Base-by-base conservation (phyloP, 2,329 filamentous ascomycete genomes). In the Gaeumannomyces sp. region DNA sequence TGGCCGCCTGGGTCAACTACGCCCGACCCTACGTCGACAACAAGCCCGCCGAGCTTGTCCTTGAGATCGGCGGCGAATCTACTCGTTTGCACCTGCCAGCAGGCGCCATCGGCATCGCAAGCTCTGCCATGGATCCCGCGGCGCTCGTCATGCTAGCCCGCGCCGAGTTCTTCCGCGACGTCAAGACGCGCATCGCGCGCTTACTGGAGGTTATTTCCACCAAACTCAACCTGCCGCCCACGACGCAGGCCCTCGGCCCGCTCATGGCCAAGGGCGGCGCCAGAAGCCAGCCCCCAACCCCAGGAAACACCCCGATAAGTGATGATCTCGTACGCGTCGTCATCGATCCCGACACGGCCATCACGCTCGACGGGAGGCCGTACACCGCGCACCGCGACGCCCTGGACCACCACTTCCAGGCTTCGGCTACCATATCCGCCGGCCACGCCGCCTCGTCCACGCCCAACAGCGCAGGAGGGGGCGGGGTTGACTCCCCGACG, bases 21-120 rank as follows among this genome's bases (percentile, higher is more conserved):
- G 86, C 91, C 19, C 87, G 94, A 7, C 94, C 94, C 0, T 96
- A 89, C 71, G 87, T 92, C n/a, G 93, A 97, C 74, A 87, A 91
- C 64, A 81, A 81, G 28, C 77, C 89, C 0, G 82, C 86, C 66
- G 90, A 93, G 73, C 82, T 97, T 28, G 82, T 98, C 31, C 78
- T 97, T 2, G 92, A 98, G 74, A 89, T 96, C 62, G 87, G 88
- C 25, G 83, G 82, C 59, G 89, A 92, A 70, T 81, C 81, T 63
- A 90, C 86, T 2, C 75, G 81, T 35, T 74, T 91, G 50, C 81
- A 88, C 69, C 77, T 85, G 62, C 71, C 71, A 3, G 60, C 68
- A 28, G 71, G 70, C 10, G 63, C 28, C 27, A 58, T 33, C 6
- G 61, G 38, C n/a, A 38, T 19, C 73, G 70, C 61, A 31, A 72